These are phyloP conservation scores for Populus hybrid DNA, from an alignment of 441 rosid genomes.

Conservation along the genomic window DNA sequence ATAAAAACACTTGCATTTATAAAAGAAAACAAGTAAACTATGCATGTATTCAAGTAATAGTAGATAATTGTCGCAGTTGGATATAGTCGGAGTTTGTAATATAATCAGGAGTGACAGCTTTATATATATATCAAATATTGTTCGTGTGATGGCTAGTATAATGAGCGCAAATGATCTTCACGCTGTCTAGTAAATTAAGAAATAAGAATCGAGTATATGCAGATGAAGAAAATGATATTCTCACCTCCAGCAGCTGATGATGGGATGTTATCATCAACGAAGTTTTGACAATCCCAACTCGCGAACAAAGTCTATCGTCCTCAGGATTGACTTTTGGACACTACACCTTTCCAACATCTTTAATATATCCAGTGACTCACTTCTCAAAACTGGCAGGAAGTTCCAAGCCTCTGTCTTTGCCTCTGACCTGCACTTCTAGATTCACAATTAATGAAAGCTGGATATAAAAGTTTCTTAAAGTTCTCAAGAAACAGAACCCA, in stretches of 20 bases:
- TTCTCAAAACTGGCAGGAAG: slow-evolving; percentile 83
- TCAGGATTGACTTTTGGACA: neutral
- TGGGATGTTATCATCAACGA: neutral
- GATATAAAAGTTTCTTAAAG: slow-evolving; percentile 54
- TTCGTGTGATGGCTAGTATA: too few species aligned
- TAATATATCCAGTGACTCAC: neutral
- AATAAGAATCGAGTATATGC: too few species aligned
- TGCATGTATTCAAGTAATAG: too few species aligned
- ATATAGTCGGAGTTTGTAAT: too few species aligned
- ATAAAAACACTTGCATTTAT: too few species aligned
- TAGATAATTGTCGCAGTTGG: too few species aligned
- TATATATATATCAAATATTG: too few species aligned
- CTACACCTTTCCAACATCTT: neutral
- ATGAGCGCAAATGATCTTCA: too few species aligned
- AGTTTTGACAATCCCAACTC: neutral
- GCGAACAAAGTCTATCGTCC: neutral
- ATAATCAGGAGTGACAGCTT: too few species aligned
- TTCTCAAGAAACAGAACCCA: slow-evolving; percentile 63
- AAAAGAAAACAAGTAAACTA: too few species aligned
- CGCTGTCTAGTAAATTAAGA: too few species aligned
- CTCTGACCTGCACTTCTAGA: slow-evolving; percentile 51
- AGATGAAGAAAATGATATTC: neutral
- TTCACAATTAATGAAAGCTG: slow-evolving; percentile 57
- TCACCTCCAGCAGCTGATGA: slow-evolving; percentile 1
- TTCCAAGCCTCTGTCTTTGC: slow-evolving; percentile 82